Base-by-base conservation (phyloP, 139 green algal genomes). In the Chlamydomonas eustigma region DNA sequence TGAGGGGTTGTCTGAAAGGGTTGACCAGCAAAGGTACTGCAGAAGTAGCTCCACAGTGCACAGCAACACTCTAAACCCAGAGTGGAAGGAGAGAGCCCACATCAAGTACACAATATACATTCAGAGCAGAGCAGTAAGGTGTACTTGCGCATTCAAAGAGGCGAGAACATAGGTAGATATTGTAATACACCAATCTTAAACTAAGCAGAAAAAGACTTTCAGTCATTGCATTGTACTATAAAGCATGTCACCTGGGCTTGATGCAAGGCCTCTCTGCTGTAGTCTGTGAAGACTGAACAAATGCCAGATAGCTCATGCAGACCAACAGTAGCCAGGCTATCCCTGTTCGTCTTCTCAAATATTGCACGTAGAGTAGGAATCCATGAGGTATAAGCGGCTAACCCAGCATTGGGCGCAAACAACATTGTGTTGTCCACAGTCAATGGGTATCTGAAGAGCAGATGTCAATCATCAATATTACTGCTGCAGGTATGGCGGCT, bases 371-470 rank as follows among this genome's bases (percentile, higher is more conserved):
- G 32, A 4, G 68, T 74, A 4, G 36, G 36, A 22, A 63, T 4
- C 68, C 68, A 74, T 24, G 68, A 74, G 18, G 68, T 37, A n/a
- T 74, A 74, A 38, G 68, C 68, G 24, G 68, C 68, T 25, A 74
- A 35, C 25, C 68, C 68, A 38, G 68, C 68, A 63, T 74, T 74
- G 6, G 68, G 68, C 37, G n/a, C n/a, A n/a, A 37, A 18, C 18
- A 31, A 37, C 2, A 74, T n/a, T 6, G 37, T 31, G 8, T 74
- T 74, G 35, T 4, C 3, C 5, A 4, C 44, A 28, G 65, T 33
- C 4, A 72, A 4, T 33, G 5, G 8, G 28, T 72, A 72, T n/a
- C n/a, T n/a, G n/a, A n/a, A n/a, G n/a, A n/a, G n/a, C n/a, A n/a
- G n/a, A n/a, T n/a, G n/a, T n/a, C n/a, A n/a, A n/a, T n/a, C n/a